Evolutionary conservation across 2,329 filamentous ascomycete genomes (phyloP), one percentile per base, ranked within the genome.

Genomic region (Phialophora tarda): DNA sequence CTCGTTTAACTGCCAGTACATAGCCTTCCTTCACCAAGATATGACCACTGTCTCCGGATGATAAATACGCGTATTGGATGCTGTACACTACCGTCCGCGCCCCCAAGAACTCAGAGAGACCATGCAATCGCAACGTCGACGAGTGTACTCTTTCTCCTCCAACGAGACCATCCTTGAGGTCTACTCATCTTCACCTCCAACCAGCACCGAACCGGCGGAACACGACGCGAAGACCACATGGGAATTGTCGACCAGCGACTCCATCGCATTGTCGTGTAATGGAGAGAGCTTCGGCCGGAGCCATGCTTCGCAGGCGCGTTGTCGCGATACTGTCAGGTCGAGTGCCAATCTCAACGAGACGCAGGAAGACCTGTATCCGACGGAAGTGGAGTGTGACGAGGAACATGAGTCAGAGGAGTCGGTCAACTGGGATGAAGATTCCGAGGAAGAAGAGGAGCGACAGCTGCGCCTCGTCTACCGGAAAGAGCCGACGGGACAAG

Each of bases 91-190:
- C 17, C 38, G 17, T 8, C 17, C 38, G 17, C 38, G 17, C 17
- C 38, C 17, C 38, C 38, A 44, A 11, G 6, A 44, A 44, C 38
- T 44, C 8, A 44, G 10, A 55, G 7, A 48, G n/a, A 55, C 23
- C 59, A 62, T 63, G 61, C n/a, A 34, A 38, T 41, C 50, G 11
- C 17, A 21, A 17, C 53, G 38, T 12, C 23, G 28, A 21, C 53
- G 38, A 8, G 38, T 41, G 17, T 53, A 54, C 53, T 63, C 60
- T 26, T 30, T 44, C 11, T 51, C 54, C 11, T 62, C 59, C 17
- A 62, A 53, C 12, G 55, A 64, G 44, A 59, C 62, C 17, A 54
- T 64, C 7, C 62, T 64, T 8, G 62, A 64, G 50, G 44, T 41
- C 11, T 59, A 30, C 41, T 48, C 55, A 28, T 64, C 54, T 26